Base-by-base conservation (phyloP, 768 basidiomycete species). In the Serendipita vermifera region DNA sequence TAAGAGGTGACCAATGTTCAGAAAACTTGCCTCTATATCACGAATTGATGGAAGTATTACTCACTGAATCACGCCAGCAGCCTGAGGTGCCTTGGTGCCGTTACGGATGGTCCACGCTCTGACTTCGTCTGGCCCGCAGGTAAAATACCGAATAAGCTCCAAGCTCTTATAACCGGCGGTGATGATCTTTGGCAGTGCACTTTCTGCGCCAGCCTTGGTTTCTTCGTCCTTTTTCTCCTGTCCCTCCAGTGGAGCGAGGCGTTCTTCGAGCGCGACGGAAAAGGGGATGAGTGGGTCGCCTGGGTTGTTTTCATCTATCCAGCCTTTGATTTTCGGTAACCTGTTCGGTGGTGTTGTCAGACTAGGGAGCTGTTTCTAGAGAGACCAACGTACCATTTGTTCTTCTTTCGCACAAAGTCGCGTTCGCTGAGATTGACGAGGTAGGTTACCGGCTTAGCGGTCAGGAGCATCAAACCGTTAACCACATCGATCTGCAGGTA, bases 21-120 rank as follows among this genome's bases (percentile, higher is more conserved):
- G 22, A 39, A n/a, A n/a, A n/a, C n/a, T n/a, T n/a, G n/a, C n/a
- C n/a, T n/a, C n/a, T n/a, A n/a, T n/a, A n/a, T n/a, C n/a, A n/a
- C n/a, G 26, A 17, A 14, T 11, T 2, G 22, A 20, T 27, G 59
- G 38, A 13, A 31, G 32, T n/a, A 51, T 27, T 11, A 75, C 85
- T 53, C 65, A 90, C 85, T 98, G 94, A 65, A 98, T 98, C 61
- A 98, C 91, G 69, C 96, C 96, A 35, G 96, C 96, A 5, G 96
- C 96, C 67, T 91, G 87, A 2, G 94, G 96, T 1, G 96, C 94
- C 67, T 92, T 96, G 26, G 85, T 93, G 20, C 90, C 92, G 58
- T 80, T 82, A 58, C 93, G 77, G 65, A 99, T 90, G 1, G 93
- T 98, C 96, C 96, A 99, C 5, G 94, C 94, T 55, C 96, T 85